A percentile compares a stretch with the other conserved stretches of the same genome.
Evolutionary conservation across 805 yeast genomes (phyloP).

Genomic region (Wickerhamiella sergipiensis): DNA sequence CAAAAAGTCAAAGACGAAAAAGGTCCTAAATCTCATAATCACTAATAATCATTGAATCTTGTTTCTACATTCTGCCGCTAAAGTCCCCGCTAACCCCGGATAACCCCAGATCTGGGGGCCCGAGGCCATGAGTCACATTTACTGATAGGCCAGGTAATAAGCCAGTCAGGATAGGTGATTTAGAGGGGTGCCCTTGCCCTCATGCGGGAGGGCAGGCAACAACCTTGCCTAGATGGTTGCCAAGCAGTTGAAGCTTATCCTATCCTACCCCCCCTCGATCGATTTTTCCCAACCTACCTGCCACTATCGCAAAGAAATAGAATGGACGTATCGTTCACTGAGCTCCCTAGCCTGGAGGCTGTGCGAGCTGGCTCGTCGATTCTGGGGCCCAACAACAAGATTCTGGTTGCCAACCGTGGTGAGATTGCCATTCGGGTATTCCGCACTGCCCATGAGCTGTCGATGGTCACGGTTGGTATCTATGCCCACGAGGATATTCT

Average conservation of each 20-base stretch:
- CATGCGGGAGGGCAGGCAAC: neutral
- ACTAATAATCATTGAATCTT: too few relatives aligned
- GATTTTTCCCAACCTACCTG: neutral
- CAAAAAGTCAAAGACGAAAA: too few relatives aligned
- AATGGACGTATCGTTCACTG: constrained; percentile 23
- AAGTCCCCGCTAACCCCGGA: too few relatives aligned
- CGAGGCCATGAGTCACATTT: neutral
- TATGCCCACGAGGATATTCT: constrained; percentile 92
- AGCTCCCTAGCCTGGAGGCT: constrained; percentile 23
- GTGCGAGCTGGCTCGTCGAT: constrained; percentile 29
- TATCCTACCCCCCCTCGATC: neutral
- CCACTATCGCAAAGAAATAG: neutral
- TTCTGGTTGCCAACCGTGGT: constrained; percentile 24
- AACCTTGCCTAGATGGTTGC: neutral
- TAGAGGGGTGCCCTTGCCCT: neutral
- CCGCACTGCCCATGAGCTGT: constrained; percentile 93
- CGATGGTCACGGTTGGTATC: constrained; percentile 94
- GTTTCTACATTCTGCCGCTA: too few relatives aligned
- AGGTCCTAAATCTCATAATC: too few relatives aligned
- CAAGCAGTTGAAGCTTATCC: neutral
- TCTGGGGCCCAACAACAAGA: constrained; percentile 39
- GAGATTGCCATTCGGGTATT: constrained; percentile 41
- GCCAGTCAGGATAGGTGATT: neutral
- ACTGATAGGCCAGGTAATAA: neutral
- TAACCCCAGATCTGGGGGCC: neutral